A percentile compares a stretch with the other conserved stretches of the same genome.
These are phyloP conservation scores for Scedosporium boydii DNA, from an alignment of 2,329 filamentous ascomycete genomes.

Conservation along the genomic window DNA sequence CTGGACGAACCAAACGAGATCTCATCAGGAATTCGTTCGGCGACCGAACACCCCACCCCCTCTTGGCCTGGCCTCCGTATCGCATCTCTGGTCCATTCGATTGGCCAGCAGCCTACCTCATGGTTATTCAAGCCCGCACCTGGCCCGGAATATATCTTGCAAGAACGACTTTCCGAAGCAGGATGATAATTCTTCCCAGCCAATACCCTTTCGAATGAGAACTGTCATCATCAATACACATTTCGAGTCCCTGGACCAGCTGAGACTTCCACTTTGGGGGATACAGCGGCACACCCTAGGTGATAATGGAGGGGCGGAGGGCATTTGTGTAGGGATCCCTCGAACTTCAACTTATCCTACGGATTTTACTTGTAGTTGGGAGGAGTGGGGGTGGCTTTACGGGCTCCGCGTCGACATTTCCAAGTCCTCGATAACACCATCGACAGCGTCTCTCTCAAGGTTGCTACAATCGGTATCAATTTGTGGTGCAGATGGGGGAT, in stretches of 20 bases:
- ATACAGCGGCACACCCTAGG: background rate
- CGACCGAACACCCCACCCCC: background rate
- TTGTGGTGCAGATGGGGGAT: background rate
- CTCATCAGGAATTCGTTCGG: background rate
- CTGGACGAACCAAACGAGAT: conserved; percentile 1
- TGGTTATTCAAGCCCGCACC: background rate
- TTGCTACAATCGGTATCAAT: background rate
- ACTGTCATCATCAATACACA: background rate
- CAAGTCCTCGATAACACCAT: background rate
- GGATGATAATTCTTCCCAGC: background rate
- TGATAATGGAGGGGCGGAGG: background rate
- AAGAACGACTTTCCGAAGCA: background rate
- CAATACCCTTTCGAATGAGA: background rate
- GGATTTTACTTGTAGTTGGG: background rate
- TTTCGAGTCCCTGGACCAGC: background rate
- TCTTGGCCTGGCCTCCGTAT: background rate
- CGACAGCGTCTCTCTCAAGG: background rate
- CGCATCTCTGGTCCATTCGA: background rate
- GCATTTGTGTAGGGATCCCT: background rate
- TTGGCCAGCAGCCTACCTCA: background rate
- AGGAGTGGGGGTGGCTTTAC: background rate
- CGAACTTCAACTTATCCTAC: background rate
- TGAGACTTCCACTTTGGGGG: background rate
- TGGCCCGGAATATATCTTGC: background rate
- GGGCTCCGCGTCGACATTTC: background rate